Evolutionary conservation across 1,284 basidiomycete genomes (phyloP).

Genomic region (Boletus sp.): DNA sequence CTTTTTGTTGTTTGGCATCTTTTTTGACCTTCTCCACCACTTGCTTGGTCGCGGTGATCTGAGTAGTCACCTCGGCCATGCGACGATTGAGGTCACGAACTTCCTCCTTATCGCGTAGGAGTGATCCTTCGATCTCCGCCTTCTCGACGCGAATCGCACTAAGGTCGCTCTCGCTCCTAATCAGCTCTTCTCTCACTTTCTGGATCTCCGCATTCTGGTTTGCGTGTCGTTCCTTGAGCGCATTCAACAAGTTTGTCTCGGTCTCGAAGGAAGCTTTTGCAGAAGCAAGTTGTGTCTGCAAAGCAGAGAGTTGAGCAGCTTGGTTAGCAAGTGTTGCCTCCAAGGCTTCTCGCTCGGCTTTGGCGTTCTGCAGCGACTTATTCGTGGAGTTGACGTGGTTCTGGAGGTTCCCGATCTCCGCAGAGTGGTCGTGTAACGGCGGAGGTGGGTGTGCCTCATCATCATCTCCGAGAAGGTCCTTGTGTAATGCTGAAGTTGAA

Average conservation of each 20-base stretch:
- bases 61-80: slow-evolving; percentile 77
- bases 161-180: slow-evolving; percentile 88
- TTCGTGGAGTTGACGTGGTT: slow-evolving; percentile 84
- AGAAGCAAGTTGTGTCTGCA: slow-evolving; percentile 72
- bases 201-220: slow-evolving; percentile 78
- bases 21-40: slow-evolving; percentile 89
- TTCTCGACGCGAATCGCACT: slow-evolving; percentile 89
- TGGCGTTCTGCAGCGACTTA: slow-evolving; percentile 58
- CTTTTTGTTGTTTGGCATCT: slow-evolving; percentile 95
- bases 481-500: slow-evolving; percentile 31
- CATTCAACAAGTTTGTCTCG: slow-evolving; percentile 72
- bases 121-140: slow-evolving; percentile 83
- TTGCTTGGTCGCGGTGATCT: slow-evolving; percentile 68
- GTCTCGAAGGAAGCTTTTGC: slow-evolving; percentile 82
- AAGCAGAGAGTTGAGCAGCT: slow-evolving; percentile 63
- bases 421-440: slow-evolving; percentile 63
- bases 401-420: slow-evolving; percentile 81
- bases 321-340: slow-evolving; percentile 61
- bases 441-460: slow-evolving; percentile 47
- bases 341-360: slow-evolving; percentile 52
- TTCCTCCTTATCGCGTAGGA: slow-evolving; percentile 94
- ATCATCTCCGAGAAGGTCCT: slow-evolving; percentile 71
- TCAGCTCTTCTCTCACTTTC: slow-evolving; percentile 76
- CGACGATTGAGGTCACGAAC: slow-evolving; percentile 81
- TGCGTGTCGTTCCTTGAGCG: slow-evolving; percentile 68